Conservation (phyloP, 2,329 filamentous ascomycete genomes). For the Ramichloridium luteum region DNA sequence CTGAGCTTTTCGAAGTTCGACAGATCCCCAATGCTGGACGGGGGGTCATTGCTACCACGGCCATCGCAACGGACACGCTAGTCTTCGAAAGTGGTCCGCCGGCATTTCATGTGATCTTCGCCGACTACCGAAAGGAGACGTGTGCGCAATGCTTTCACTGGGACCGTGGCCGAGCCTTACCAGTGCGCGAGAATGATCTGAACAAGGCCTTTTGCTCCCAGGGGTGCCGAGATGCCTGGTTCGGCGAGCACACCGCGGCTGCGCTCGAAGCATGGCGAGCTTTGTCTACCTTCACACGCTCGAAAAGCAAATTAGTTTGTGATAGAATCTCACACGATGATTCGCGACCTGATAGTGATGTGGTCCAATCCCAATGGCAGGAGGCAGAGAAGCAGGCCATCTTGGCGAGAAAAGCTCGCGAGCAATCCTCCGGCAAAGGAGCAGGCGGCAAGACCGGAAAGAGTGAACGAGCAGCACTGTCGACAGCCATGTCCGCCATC, state of each 20-base stretch:
- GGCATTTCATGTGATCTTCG: slow-evolving; percentile 30
- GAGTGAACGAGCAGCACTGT: slow-evolving; percentile 5
- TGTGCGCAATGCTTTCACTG: slow-evolving; percentile 37
- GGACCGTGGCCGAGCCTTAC: slow-evolving; percentile 31
- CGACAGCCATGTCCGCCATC: slow-evolving; percentile 7
- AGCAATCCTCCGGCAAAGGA: background rate
- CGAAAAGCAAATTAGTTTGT: slow-evolving; percentile 9
- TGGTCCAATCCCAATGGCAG: slow-evolving; percentile 15
- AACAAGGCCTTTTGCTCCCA: slow-evolving; percentile 34
- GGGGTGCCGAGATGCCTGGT: slow-evolving; percentile 28
- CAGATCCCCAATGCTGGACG: slow-evolving; percentile 33
- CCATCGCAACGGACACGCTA: slow-evolving; percentile 25
- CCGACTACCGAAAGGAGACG: slow-evolving; percentile 37
- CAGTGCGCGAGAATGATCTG: slow-evolving; percentile 25
- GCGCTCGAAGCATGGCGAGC: slow-evolving; percentile 20
- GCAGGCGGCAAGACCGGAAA: slow-evolving; percentile 8
- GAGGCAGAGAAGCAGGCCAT: slow-evolving; percentile 10
- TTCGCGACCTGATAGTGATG: slow-evolving; percentile 9
- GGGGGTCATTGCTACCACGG: slow-evolving; percentile 31
- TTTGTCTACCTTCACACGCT: slow-evolving; percentile 16
- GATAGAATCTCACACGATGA: slow-evolving; percentile 7
- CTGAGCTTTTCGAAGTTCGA: slow-evolving; percentile 26
- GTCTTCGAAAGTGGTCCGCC: slow-evolving; percentile 29
- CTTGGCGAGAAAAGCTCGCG: slow-evolving; percentile 5
- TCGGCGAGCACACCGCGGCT: slow-evolving; percentile 15